Evolutionary conservation across 768 basidiomycete species (phyloP).

Genomic region (Leccinum truebloodii): DNA sequence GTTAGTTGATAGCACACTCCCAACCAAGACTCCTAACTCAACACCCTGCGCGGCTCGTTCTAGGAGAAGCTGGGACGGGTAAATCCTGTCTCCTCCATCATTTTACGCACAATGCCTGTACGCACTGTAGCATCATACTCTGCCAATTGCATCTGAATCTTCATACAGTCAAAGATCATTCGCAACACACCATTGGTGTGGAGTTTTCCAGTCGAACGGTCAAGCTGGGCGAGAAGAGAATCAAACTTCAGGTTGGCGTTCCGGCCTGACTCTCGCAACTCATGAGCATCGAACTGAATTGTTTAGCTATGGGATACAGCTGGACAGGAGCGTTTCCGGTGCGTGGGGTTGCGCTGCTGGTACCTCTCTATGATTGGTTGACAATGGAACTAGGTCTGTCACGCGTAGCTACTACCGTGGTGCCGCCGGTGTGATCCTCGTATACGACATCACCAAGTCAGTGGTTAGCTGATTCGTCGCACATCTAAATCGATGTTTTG

Average conservation of each 20-base stretch:
- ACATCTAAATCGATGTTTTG: slow-evolving; percentile 3
- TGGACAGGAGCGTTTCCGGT: slow-evolving; percentile 95
- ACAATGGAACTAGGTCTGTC: slow-evolving; percentile 59
- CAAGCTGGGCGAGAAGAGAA: slow-evolving; percentile 89
- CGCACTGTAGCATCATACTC: slow-evolving; percentile 35
- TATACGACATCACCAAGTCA: slow-evolving; percentile 91
- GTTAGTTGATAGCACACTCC: slow-evolving; percentile 46
- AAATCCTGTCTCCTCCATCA: slow-evolving; percentile 97
- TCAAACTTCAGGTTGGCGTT: slow-evolving; percentile 84
- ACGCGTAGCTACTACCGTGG: slow-evolving; percentile 97
- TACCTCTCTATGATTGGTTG: slow-evolving; percentile 12
- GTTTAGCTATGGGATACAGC: slow-evolving; percentile 95
- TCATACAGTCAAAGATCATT: slow-evolving; percentile 86
- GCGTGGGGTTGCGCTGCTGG: slow-evolving; percentile 17
- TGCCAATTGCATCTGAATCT: slow-evolving; percentile 9
- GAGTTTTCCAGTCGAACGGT: slow-evolving; percentile 96
- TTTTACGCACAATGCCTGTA: slow-evolving; percentile 94
- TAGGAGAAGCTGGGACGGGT: slow-evolving; percentile 95
- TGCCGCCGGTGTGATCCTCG: slow-evolving; percentile 87
- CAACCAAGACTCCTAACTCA: slow-evolving; percentile 8
- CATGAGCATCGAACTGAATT: slow-evolving; percentile 13
- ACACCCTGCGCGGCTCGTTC: slow-evolving; percentile 3
- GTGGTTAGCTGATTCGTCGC: slow-evolving; percentile 19
- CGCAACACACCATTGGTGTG: slow-evolving; percentile 97
- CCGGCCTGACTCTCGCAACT: slow-evolving; percentile 1